Percentiles rank a stretch among this genome's conserved stretches.
Conservation (phyloP, 2,329 filamentous ascomycete species). For the Purpureocillium lavendulum region DNA sequence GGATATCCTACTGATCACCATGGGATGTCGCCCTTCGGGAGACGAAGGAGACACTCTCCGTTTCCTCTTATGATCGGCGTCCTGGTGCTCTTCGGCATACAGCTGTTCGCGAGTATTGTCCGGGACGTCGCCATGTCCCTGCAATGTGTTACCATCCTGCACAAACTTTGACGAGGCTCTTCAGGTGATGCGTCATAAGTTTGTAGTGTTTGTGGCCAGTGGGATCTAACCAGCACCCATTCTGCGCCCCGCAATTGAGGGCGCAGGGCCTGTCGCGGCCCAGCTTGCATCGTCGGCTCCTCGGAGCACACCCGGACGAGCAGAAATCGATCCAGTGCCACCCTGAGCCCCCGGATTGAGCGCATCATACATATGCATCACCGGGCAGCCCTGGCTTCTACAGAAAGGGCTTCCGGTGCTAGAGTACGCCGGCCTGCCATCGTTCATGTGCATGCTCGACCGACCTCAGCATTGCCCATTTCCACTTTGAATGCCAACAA, state of each 20-base stretch:
- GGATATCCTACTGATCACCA: too few species aligned
- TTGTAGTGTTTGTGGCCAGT: neutral
- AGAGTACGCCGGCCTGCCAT: slow-evolving; percentile 6
- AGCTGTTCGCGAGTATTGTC: neutral
- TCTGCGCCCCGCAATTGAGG: slow-evolving; percentile 3
- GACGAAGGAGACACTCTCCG: too few species aligned
- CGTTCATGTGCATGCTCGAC: neutral
- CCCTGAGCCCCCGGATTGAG: slow-evolving; percentile 4
- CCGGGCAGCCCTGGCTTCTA: slow-evolving; percentile 7
- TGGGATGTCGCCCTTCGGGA: too few species aligned
- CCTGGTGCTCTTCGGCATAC: slow-evolving; percentile 2
- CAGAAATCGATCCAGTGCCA: neutral
- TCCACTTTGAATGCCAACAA: slow-evolving; percentile 7
- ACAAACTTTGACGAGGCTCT: neutral
- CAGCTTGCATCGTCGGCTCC: neutral
- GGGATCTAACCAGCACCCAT: neutral
- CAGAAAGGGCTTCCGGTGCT: slow-evolving; percentile 8
- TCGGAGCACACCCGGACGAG: neutral
- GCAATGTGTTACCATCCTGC: neutral
- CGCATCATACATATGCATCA: slow-evolving; percentile 1
- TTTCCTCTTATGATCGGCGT: neutral
- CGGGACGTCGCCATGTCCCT: neutral
- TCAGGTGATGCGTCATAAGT: neutral
- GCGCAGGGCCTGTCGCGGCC: neutral
- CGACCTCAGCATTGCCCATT: slow-evolving; percentile 7